Evolutionary conservation across 2,329 filamentous ascomycete genomes (phyloP).

Genomic region (Xenoacremonium recifei): DNA sequence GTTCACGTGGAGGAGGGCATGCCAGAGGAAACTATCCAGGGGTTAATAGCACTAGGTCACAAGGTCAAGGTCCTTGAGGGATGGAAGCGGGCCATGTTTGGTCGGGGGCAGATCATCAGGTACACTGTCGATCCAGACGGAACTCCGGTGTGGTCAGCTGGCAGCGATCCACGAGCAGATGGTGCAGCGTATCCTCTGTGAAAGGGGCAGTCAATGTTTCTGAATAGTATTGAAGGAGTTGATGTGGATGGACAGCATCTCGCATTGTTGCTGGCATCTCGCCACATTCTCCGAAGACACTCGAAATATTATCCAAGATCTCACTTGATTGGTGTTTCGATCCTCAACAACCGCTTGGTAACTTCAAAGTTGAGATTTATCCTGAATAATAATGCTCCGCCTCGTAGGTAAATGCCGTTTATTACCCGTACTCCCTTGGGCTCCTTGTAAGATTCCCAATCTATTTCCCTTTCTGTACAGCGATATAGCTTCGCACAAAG

Average conservation of each 20-base stretch:
- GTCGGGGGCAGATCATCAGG: constrained; percentile 82
- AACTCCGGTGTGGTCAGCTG: constrained; percentile 76
- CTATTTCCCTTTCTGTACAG: constrained; percentile 18
- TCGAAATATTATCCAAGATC: no score
- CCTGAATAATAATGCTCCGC: no score
- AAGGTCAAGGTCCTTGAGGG: constrained; percentile 67
- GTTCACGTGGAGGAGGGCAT: constrained; percentile 87
- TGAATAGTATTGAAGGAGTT: no score
- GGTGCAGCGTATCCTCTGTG: constrained; percentile 61
- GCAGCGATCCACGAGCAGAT: constrained; percentile 85
- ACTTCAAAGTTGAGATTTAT: no score
- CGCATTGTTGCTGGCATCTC: no score
- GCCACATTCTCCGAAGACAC: no score
- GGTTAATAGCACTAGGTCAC: constrained; percentile 70
- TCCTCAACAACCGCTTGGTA: no score
- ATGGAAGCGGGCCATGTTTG: constrained; percentile 68
- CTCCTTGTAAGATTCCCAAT: constrained; percentile 1
- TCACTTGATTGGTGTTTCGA: no score
- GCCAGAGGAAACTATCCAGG: constrained; percentile 62
- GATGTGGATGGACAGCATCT: no score
- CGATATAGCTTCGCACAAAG: constrained; percentile 22
- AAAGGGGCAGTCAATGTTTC: no score
- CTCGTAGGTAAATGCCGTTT: no score
- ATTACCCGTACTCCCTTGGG: no score
- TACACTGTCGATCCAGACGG: constrained; percentile 71